Evolutionary conservation across 2,329 filamentous ascomycete species (phyloP).

Genomic region (Trichoderma semiorbis): DNA sequence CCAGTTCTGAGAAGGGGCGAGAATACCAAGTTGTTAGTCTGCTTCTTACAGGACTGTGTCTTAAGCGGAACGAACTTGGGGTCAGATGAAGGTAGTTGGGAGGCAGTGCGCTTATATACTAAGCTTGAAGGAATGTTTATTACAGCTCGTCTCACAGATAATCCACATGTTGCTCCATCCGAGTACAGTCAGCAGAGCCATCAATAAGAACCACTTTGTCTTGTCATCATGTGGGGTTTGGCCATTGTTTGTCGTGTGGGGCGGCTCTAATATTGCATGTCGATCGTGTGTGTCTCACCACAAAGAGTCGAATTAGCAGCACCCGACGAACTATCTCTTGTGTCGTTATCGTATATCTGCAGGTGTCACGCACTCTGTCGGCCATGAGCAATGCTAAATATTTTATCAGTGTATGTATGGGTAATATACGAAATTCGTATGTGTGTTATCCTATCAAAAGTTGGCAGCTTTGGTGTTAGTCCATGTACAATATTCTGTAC

Average conservation of each 20-base stretch:
- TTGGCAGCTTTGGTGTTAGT: neutral
- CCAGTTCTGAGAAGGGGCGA: neutral
- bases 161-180: neutral
- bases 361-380: neutral
- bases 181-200: neutral
- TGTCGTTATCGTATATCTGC: neutral
- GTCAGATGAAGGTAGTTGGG: neutral
- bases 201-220: neutral
- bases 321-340: neutral
- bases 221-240: neutral
- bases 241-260: conserved; percentile 5
- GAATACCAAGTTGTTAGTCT: neutral
- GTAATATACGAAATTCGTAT: neutral
- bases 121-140: neutral
- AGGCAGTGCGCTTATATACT: neutral
- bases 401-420: neutral
- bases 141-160: neutral
- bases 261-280: conserved; percentile 2
- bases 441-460: neutral
- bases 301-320: neutral
- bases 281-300: conserved; percentile 7
- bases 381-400: neutral
- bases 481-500: neutral
- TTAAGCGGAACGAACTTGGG: neutral
- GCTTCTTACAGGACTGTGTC: neutral